These are phyloP conservation scores for Penicillium longicatenatum DNA, from an alignment of 495 filamentous ascomycete species.

Conservation along the genomic window DNA sequence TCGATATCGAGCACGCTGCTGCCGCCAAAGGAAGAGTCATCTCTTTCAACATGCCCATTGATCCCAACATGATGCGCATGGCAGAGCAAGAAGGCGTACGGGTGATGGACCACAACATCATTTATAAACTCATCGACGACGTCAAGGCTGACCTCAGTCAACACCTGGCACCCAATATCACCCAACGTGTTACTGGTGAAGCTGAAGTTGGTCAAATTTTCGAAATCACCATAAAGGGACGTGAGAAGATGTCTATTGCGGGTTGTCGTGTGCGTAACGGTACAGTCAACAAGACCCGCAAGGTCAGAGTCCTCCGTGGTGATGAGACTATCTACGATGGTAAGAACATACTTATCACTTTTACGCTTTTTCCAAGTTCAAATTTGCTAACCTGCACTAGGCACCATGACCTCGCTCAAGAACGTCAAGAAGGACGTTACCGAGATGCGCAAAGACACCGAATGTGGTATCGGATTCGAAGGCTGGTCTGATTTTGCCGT, in stretches of 20 bases:
- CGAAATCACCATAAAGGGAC: constrained; percentile 74
- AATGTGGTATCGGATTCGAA: constrained; percentile 89
- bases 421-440: constrained; percentile 87
- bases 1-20: constrained; percentile 84
- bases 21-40: constrained; percentile 71
- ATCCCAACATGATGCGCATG: constrained; percentile 65
- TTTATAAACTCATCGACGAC: constrained; percentile 87
- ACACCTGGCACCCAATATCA: constrained; percentile 64
- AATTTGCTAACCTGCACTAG: constrained; percentile 42
- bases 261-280: constrained; percentile 90
- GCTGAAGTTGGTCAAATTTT: constrained; percentile 85
- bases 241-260: constrained; percentile 70
- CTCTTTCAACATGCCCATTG: constrained; percentile 80
- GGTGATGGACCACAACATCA: constrained; percentile 86
- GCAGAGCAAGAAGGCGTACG: constrained; percentile 70
- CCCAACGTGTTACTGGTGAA: constrained; percentile 75
- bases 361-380: neutral
- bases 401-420: constrained; percentile 77
- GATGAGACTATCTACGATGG: constrained; percentile 75
- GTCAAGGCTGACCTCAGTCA: constrained; percentile 69
- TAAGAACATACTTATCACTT: constrained; percentile 43
- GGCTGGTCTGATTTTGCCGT: constrained; percentile 73
- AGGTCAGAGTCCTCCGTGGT: constrained; percentile 73
- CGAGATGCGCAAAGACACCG: constrained; percentile 86
- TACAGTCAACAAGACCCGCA: constrained; percentile 56